Evolutionary conservation across 1,284 basidiomycete genomes (phyloP).

Genomic region (Boletus semigastroideus): DNA sequence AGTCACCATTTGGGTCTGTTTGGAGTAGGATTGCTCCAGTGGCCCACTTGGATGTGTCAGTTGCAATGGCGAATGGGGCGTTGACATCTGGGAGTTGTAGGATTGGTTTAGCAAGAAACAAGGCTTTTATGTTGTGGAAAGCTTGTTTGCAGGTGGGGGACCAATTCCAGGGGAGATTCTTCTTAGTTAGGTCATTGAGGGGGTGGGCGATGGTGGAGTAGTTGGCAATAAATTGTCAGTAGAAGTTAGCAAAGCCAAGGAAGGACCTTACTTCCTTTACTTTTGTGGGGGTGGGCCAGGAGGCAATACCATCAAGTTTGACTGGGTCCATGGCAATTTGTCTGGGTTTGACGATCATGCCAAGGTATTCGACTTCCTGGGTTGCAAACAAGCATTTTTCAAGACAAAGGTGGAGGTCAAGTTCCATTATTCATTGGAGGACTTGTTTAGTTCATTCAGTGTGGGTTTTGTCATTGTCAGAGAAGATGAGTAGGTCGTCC

Average conservation of each 20-base stretch:
- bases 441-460: slow-evolving; percentile 16
- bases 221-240: slow-evolving; percentile 41
- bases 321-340: slow-evolving; percentile 36
- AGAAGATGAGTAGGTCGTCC: slow-evolving; percentile 28
- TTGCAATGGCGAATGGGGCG: neutral
- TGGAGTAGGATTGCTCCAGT: too few species aligned
- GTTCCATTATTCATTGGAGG: slow-evolving; percentile 27
- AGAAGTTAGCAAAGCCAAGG: slow-evolving; percentile 40
- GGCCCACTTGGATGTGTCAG: neutral
- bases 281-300: slow-evolving; percentile 37
- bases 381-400: slow-evolving; percentile 40
- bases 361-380: slow-evolving; percentile 37
- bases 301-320: slow-evolving; percentile 34
- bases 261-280: slow-evolving; percentile 36
- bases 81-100: too few species aligned
- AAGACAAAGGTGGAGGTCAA: slow-evolving; percentile 33
- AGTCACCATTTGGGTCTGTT: too few species aligned
- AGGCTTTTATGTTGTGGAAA: rapidly evolving
- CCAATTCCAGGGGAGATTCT: neutral
- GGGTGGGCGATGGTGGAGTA: slow-evolving; percentile 31
- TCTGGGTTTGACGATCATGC: slow-evolving; percentile 33
- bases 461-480: neutral
- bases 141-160: neutral
- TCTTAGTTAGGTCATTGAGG: neutral
- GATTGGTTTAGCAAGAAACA: too few species aligned